These are phyloP conservation scores for Rhizopus stolonifer DNA, from an alignment of 371 early-diverging fungal genomes.

Conservation along the genomic window DNA sequence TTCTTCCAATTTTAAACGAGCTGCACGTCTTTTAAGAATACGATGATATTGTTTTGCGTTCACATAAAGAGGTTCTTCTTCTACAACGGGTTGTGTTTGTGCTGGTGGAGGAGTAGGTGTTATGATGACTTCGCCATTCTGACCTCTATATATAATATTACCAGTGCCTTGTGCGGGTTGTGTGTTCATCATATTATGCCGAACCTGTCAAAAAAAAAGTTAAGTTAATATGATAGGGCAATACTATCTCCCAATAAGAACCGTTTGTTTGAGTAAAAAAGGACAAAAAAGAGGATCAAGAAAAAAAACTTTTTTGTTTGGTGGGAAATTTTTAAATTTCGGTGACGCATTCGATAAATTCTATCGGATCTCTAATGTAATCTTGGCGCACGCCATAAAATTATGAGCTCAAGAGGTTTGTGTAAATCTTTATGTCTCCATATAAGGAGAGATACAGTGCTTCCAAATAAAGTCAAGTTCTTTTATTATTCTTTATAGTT, in stretches of 20 bases:
- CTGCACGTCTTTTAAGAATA: constrained; percentile 82
- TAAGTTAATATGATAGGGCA: constrained; percentile 24
- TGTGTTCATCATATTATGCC: constrained; percentile 29
- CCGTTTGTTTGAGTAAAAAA: constrained; percentile 9
- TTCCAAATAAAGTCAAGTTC: too few relatives aligned
- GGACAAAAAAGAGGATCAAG: constrained; percentile 11
- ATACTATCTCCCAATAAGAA: constrained; percentile 28
- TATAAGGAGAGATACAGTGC: too few relatives aligned
- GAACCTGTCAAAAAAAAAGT: constrained; percentile 23
- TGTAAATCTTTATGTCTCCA: too few relatives aligned
- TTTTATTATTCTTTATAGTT: too few relatives aligned
- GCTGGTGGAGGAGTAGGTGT: constrained; percentile 13
- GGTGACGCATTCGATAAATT: neutral
- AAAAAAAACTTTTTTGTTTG: neutral
- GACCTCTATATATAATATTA: constrained; percentile 19
- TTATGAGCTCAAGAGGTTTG: too few relatives aligned
- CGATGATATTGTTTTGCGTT: constrained; percentile 94
- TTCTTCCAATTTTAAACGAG: constrained; percentile 66
- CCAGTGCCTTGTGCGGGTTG: constrained; percentile 29
- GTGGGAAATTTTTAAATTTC: neutral
- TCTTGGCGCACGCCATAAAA: too few relatives aligned
- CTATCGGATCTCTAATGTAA: too few relatives aligned
- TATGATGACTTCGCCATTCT: constrained; percentile 21
- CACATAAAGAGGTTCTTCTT: constrained; percentile 84
- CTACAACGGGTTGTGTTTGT: constrained; percentile 23